Evolutionary conservation across 352 stramenopile genomes (phyloP), one percentile per base, ranked within the genome.

Genomic region (Globisporangium polare): DNA sequence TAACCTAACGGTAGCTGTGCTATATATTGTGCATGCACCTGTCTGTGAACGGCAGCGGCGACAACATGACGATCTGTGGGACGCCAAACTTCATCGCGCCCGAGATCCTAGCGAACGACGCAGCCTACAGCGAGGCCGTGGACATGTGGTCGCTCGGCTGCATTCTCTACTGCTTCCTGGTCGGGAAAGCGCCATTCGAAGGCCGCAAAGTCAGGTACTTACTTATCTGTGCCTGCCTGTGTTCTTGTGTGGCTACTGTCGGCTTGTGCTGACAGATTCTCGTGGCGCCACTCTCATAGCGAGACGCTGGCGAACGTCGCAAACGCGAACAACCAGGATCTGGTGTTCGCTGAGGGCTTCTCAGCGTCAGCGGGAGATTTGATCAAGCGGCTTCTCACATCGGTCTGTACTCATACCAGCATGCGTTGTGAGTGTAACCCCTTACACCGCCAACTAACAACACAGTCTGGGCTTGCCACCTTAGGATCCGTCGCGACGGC

Each of bases 1-100:
- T 33, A 33, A 33, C 5, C 29, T 2, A 33, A 33, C 29, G 29
- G 29, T 33, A 33, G 29, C 29, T 33, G 29, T 33, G 29, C 42
- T 27, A 24, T n/a, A 17, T 59, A 49, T 24, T 33, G 29, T 33
- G 8, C 29, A 33, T 33, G 8, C 29, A 31, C 39, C 47, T 35
- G 31, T 74, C 26, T 22, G 33, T 53, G n/a, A 57, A 54, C 6
- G 41, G 1, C 59, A 86, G 71, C 49, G 78, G 86, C 6, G 71
- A 80, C 3, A 74, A 89, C 60, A 60, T 63, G 47, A 93, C 86
- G 2, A 85, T 92, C 53, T 94, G 83, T 53, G 86, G 83, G 2
- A 94, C 86, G 49, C 86, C 86, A 3, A 94, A 94, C 55, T 94
- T 91, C 56, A 90, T 94, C 57, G 86, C 83, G 1, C 83, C 83